Evolutionary conservation across 1,284 basidiomycete species (phyloP).

Genomic region (Microbotryum scabiosae): DNA sequence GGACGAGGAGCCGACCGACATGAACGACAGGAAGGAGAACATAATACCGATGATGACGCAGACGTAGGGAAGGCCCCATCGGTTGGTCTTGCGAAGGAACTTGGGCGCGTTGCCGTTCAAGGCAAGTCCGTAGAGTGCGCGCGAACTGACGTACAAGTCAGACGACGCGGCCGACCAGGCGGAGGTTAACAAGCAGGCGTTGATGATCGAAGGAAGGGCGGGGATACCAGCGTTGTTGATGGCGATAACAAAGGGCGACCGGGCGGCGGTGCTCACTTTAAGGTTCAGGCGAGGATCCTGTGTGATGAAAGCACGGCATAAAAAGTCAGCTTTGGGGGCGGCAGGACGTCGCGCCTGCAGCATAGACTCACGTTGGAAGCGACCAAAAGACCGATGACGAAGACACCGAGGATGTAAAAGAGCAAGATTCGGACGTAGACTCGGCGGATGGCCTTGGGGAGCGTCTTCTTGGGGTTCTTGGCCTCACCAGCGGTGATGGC

Average conservation of each 20-base stretch:
- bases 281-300: constrained; percentile 54
- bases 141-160: constrained; percentile 50
- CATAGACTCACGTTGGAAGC: constrained; percentile 43
- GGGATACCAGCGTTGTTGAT: constrained; percentile 34
- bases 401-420: constrained; percentile 56
- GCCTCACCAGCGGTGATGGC: constrained; percentile 61
- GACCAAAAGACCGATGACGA: constrained; percentile 11
- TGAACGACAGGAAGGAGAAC: constrained; percentile 68
- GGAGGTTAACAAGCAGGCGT: constrained; percentile 45
- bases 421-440: constrained; percentile 64
- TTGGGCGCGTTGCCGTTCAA: constrained; percentile 44
- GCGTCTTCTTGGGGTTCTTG: constrained; percentile 11
- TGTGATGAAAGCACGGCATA: constrained; percentile 36
- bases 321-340: no score
- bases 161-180: constrained; percentile 52
- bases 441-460: constrained; percentile 46
- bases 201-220: constrained; percentile 38
- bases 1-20: constrained; percentile 35
- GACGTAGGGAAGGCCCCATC: constrained; percentile 64
- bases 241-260: constrained; percentile 34
- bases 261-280: constrained; percentile 27
- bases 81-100: constrained; percentile 57
- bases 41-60: constrained; percentile 57
- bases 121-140: constrained; percentile 49
- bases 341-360: no score